phyloP scores from a whole-genome alignment of 495 filamentous ascomycete species.

The Neurospora sp. region DNA sequence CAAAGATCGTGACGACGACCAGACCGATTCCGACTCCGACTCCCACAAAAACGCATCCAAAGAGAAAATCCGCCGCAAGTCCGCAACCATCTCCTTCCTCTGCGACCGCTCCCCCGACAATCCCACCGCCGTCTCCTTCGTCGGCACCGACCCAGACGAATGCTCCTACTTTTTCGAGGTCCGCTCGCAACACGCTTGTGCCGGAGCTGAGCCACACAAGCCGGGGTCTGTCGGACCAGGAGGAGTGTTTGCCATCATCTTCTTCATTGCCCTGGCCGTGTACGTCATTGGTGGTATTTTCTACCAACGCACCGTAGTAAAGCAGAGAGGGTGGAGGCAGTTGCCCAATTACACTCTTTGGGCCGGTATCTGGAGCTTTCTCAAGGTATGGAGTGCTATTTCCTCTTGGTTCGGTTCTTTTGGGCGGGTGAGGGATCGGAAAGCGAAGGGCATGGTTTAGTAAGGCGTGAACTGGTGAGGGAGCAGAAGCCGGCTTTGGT shows the following conservation, averaged over 20 bases:
- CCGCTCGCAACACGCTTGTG: conserved; percentile 79
- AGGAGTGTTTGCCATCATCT: conserved; percentile 90
- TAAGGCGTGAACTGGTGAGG: background rate
- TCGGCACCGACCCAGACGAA: conserved; percentile 71
- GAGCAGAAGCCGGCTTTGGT: background rate
- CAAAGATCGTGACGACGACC: conserved; percentile 8
- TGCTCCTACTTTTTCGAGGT: conserved; percentile 97
- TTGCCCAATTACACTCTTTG: conserved; percentile 90
- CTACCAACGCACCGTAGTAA: conserved; percentile 90
- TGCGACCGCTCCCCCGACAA: conserved; percentile 67
- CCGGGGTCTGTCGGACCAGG: conserved; percentile 65
- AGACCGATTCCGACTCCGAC: background rate
- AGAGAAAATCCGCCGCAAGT: conserved; percentile 54
- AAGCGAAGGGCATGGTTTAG: background rate
- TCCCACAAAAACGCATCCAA: conserved; percentile 9
- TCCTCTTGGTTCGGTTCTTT: background rate
- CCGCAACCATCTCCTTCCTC: conserved; percentile 82
- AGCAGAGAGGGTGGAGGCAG: conserved; percentile 91
- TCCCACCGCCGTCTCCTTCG: conserved; percentile 62
- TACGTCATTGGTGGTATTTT: conserved; percentile 90
- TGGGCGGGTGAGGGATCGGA: background rate
- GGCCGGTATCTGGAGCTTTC: conserved; percentile 75
- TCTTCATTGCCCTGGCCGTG: conserved; percentile 69
- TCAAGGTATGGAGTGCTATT: conserved; percentile 48
- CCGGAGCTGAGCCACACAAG: conserved; percentile 47